Evolutionary conservation across 176 grass and related monocot species (phyloP), one percentile per base, ranked within the genome.

Genomic region (Rhipidocladum racemiflorum): DNA sequence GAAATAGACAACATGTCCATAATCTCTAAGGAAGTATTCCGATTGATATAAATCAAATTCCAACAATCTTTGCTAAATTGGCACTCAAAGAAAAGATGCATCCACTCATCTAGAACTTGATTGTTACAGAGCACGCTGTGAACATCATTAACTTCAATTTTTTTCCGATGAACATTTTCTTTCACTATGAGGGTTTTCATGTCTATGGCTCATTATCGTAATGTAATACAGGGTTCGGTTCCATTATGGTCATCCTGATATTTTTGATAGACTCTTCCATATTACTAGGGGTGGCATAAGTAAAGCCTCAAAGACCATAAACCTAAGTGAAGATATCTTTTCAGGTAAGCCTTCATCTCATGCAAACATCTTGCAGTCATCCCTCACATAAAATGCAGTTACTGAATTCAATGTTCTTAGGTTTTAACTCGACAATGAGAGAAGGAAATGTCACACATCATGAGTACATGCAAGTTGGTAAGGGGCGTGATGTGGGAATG

Each of bases 251-350:
- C 96, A 99, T 88, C 96, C 96, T 32, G 96, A 99, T 88, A 84
- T 99, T 80, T 99, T 99, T 78, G 96, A 99, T 88, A 93, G 96
- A 93, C 87, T 99, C 77, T 99, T 99, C 80, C 96, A 99, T 72
- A 90, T 99, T 54, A 95, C 96, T 51, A 95, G 91, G 78, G 96
- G 96, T 85, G 92, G 95, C 43, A 90, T 98, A 81, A 98, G 95
- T 90, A 98, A 98, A 91, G 90, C 95, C 20, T 98, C 95, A 46
- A 98, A 88, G 82, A 86, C 88, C 48, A 98, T 98, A 83, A 98
- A 98, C 86, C 80, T 98, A n/a, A 98, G 95, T 71, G 95, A 98
- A 79, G 95, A 98, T 86, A 95, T 98, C 21, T 98, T 98, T 93
- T 75, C 95, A 86, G 95, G 95, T 98, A 85, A 63, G 25, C 30